Evolutionary conservation across 306 rosid species (phyloP), one percentile per base, ranked within the genome.

Genomic region (Citrullus colocynthis): DNA sequence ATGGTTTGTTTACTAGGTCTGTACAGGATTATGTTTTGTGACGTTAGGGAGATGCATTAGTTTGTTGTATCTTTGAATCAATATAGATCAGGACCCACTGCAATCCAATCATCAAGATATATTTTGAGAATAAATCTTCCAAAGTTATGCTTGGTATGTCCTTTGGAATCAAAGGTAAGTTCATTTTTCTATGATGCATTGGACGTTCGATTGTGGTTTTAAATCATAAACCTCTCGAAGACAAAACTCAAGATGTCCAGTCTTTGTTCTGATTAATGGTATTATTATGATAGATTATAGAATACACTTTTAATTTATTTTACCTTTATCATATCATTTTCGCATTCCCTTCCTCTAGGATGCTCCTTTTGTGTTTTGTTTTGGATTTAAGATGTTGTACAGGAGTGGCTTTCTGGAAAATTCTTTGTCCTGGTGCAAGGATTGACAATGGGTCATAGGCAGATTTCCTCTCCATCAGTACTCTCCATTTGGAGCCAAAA

Each of bases 341-440:
- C 7, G 55, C 21, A n/a, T 57, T 48, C 28, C 57, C 54, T 55
- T 57, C 67, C 55, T 75, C 67, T 56, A 37, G 79, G 79, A 30
- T 73, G 54, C 39, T 39, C 39, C 6, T 7, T 56, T 59, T 41
- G 78, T 75, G 78, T 5, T 65, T 24, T 75, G 39, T 75, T 36
- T 59, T 39, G 14, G 51, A 75, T 57, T n/a, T 54, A 75, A 57
- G 54, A 75, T 34, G 21, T 21, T 55, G 34, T 36, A 81, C 48
- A 48, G 85, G 78, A 54, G 79, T 56, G 32, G 87, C 88, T 91
- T 88, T 90, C 84, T 88, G 90, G 86, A 92, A 95, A 84, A 95
- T 89, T 81, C 85, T 85, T 39, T 92, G 97, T 42, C 98, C 98
- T 45, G 98, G 97, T 34, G 96, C 90, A 78, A 95, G 97, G 64